phyloP scores from a whole-genome alignment of 495 filamentous ascomycete genomes.

The Lophiostoma macrostomum region DNA sequence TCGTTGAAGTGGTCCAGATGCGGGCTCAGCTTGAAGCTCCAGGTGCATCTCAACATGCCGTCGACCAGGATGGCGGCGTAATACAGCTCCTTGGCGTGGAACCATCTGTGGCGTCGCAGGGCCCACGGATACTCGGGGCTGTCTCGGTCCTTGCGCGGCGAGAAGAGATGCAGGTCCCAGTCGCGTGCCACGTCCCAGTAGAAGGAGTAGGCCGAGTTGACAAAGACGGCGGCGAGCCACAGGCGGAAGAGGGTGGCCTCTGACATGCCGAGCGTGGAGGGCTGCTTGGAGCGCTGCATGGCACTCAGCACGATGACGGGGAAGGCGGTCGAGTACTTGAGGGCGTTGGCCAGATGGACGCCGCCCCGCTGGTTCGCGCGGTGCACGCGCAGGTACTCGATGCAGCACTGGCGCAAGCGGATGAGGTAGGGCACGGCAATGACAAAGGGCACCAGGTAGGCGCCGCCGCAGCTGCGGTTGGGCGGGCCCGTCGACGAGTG shows the following conservation, averaged over 20 bases:
- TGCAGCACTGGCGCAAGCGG: constrained; percentile 87
- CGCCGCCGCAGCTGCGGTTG: constrained; percentile 74
- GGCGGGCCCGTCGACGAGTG: constrained; percentile 74
- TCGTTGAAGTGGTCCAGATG: constrained; percentile 78
- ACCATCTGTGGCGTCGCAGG: constrained; percentile 67
- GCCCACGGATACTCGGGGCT: constrained; percentile 69
- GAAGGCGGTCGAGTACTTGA: constrained; percentile 89
- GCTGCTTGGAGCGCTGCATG: constrained; percentile 65
- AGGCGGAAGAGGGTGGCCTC: constrained; percentile 56
- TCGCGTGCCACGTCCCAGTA: constrained; percentile 98
- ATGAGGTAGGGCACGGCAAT: constrained; percentile 79
- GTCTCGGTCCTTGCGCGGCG: constrained; percentile 45
- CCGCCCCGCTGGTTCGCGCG: constrained; percentile 55
- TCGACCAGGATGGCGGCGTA: constrained; percentile 79
- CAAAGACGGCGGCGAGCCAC: constrained; percentile 58
- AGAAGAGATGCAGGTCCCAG: constrained; percentile 91
- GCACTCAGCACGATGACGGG: constrained; percentile 80
- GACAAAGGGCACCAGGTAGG: constrained; percentile 71
- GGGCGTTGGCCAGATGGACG: constrained; percentile 85
- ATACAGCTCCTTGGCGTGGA: constrained; percentile 68
- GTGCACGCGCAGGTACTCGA: constrained; percentile 75
- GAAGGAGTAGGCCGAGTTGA: constrained; percentile 90
- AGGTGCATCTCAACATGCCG: constrained; percentile 78
- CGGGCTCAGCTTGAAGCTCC: constrained; percentile 79
- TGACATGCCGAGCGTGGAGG: constrained; percentile 52